Conservation (phyloP, 192 early-diverging fungal species). For the Coemansia sp. region DNA sequence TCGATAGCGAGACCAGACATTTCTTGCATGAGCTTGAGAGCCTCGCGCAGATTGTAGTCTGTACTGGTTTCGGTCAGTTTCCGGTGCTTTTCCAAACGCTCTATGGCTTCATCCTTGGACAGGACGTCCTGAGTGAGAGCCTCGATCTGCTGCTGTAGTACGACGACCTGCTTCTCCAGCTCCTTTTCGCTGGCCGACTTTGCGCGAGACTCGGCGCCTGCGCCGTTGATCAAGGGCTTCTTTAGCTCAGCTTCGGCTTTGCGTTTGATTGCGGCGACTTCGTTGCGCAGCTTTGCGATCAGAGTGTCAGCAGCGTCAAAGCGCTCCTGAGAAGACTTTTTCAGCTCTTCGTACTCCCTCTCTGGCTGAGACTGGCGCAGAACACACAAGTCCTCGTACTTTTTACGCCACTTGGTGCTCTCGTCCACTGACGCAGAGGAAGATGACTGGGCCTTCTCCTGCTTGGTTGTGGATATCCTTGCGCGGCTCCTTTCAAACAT, state of each 20-base stretch:
- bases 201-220: slow-evolving; percentile 3
- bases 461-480: slow-evolving; percentile 13
- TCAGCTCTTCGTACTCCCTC: slow-evolving; percentile 36
- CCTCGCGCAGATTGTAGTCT: slow-evolving; percentile 52
- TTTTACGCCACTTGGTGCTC: slow-evolving; percentile 38
- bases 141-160: slow-evolving; percentile 40
- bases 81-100: slow-evolving; percentile 45
- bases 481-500: slow-evolving; percentile 41
- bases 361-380: slow-evolving; percentile 46
- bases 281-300: slow-evolving; percentile 39
- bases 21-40: slow-evolving; percentile 41
- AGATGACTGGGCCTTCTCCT: background rate
- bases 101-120: slow-evolving; percentile 45
- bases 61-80: slow-evolving; percentile 45
- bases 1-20: slow-evolving; percentile 42
- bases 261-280: slow-evolving; percentile 22
- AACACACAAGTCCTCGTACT: slow-evolving; percentile 46
- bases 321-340: slow-evolving; percentile 33
- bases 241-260: slow-evolving; percentile 16
- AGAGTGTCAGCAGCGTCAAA: slow-evolving; percentile 41
- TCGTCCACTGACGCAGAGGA: slow-evolving; percentile 14
- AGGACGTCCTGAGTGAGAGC: slow-evolving; percentile 43
- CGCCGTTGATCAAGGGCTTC: slow-evolving; percentile 1
- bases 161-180: slow-evolving; percentile 36
- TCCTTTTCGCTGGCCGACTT: slow-evolving; percentile 32